A percentile compares a stretch with the other conserved stretches of the same genome.
Evolutionary conservation across 2,329 filamentous ascomycete species (phyloP).

Genomic region (Geoglossum cookeanum): DNA sequence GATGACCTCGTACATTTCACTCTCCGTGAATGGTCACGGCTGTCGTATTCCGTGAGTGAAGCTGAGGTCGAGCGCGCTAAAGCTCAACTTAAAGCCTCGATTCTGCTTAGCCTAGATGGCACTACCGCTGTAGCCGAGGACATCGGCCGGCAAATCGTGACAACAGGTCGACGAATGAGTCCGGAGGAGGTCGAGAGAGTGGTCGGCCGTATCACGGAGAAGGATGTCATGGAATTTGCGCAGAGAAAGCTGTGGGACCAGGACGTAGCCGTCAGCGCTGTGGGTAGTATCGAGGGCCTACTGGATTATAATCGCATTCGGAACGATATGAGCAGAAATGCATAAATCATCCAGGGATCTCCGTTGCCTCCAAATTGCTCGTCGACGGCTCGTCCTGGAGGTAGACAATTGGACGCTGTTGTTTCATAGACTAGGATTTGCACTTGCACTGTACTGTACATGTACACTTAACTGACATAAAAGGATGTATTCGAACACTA

Average conservation of each 20-base stretch:
- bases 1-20: slow-evolving; percentile 98
- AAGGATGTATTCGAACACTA: background rate
- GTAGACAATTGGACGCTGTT: background rate
- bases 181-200: slow-evolving; percentile 88
- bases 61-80: slow-evolving; percentile 96
- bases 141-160: slow-evolving; percentile 96
- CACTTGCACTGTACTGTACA: background rate
- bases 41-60: slow-evolving; percentile 71
- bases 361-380: background rate
- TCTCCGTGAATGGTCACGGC: slow-evolving; percentile 92
- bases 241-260: slow-evolving; percentile 93
- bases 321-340: slow-evolving; percentile 41
- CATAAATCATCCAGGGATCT: background rate
- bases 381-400: background rate
- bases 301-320: slow-evolving; percentile 60
- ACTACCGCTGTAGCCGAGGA: slow-evolving; percentile 96
- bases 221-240: slow-evolving; percentile 94
- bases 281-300: slow-evolving; percentile 77
- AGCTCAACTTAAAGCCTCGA: slow-evolving; percentile 95
- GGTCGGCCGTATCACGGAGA: slow-evolving; percentile 76
- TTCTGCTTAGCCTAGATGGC: slow-evolving; percentile 90
- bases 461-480: slow-evolving; percentile 1
- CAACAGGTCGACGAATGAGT: slow-evolving; percentile 77
- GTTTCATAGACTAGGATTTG: background rate
- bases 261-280: slow-evolving; percentile 82